These are phyloP conservation scores for Tuber brumale DNA, from an alignment of 495 filamentous ascomycete species.

Conservation along the genomic window DNA sequence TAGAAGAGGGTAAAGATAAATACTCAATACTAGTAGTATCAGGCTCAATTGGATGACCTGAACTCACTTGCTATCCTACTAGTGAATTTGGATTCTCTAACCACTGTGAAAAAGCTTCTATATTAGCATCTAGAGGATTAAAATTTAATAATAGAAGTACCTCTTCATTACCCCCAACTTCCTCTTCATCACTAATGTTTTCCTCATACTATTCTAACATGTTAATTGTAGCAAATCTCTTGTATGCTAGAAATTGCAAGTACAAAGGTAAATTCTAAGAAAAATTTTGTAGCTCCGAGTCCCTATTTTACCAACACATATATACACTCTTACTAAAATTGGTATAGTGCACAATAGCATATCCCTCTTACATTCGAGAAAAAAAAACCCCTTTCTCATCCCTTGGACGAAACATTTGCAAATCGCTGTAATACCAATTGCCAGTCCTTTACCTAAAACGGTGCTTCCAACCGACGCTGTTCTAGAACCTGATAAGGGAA, in stretches of 20 bases:
- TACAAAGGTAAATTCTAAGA: not conserved
- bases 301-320: not conserved
- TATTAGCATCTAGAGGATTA: not conserved
- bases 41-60: not conserved
- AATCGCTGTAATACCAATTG: not conserved
- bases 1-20: not conserved
- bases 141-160: not conserved
- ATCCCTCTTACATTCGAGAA: too few species aligned
- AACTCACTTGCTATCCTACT: not conserved
- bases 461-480: too few species aligned
- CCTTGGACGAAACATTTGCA: not conserved
- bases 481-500: too few species aligned
- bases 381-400: not conserved
- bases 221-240: not conserved
- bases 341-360: not conserved
- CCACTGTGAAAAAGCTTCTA: not conserved
- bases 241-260: not conserved
- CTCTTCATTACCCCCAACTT: not conserved
- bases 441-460: too few species aligned
- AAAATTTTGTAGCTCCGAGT: not conserved
- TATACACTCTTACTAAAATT: not conserved
- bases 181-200: not conserved
- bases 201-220: not conserved
- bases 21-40: not conserved
- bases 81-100: not conserved